phyloP scores from a whole-genome alignment of 169 alveolate species.

The Neospora caninum region DNA sequence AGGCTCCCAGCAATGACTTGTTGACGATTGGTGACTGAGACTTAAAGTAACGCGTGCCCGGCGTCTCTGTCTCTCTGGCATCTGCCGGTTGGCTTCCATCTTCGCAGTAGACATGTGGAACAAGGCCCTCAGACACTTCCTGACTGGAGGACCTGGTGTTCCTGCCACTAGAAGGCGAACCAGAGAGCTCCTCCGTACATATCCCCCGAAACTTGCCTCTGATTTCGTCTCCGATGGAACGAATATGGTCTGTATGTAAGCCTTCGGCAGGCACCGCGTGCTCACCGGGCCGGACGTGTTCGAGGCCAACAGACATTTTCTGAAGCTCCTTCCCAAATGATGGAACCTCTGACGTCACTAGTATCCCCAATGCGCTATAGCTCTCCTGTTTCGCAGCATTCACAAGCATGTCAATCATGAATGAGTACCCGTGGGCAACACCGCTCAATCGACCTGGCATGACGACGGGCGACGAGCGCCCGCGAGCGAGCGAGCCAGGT shows the following conservation, averaged over 20 bases:
- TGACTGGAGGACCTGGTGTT: not conserved
- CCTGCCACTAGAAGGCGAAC: not conserved
- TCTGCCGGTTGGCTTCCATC: not conserved
- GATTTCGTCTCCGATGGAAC: not conserved
- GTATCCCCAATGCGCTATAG: not conserved
- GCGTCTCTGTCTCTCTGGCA: not conserved
- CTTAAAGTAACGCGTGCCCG: not conserved
- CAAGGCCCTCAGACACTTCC: not conserved
- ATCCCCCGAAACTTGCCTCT: not conserved
- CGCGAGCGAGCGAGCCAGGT: not conserved
- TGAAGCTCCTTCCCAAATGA: not conserved
- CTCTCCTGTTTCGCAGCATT: not conserved
- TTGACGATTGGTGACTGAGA: not conserved
- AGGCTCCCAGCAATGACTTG: not conserved
- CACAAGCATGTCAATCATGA: not conserved
- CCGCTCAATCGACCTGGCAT: not conserved
- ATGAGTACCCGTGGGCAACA: not conserved
- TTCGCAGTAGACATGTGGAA: not conserved
- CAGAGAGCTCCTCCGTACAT: not conserved
- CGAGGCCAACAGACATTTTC: not conserved
- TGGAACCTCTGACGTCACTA: not conserved
- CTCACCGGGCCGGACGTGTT: not conserved
- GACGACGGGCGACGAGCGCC: slow-evolving; percentile 1
- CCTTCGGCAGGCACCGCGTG: not conserved
- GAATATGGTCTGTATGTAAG: not conserved